A percentile compares a stretch with the other conserved stretches of the same genome.
phyloP scores from a whole-genome alignment of 179 eudicot species.

The Spinacia oleracea region DNA sequence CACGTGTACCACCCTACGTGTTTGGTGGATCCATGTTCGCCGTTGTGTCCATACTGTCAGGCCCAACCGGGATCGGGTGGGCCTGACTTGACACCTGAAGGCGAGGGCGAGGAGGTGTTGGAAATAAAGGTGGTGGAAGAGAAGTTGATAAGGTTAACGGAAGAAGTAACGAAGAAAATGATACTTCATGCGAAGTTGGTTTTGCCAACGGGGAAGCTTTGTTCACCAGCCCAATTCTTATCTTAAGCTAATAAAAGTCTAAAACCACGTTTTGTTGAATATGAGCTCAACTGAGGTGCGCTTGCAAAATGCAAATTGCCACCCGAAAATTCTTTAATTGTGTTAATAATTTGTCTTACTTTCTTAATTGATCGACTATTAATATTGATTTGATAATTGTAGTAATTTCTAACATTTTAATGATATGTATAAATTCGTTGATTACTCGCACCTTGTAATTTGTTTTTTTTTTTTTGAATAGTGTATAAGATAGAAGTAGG shows the following conservation, averaged over 20 bases:
- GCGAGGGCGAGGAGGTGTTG: slow-evolving; percentile 20
- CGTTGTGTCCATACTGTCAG: slow-evolving; percentile 51
- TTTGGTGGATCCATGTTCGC: slow-evolving; percentile 45
- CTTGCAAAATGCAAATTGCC: background rate
- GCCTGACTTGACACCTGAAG: background rate
- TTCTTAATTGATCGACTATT: too few species aligned
- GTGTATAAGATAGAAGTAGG: too few species aligned
- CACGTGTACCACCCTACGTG: slow-evolving; percentile 73
- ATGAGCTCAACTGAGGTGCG: background rate
- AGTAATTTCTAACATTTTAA: too few species aligned
- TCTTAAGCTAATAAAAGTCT: too few species aligned
- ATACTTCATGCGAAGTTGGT: slow-evolving; percentile 23
- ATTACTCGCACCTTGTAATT: too few species aligned
- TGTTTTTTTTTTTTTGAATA: too few species aligned
- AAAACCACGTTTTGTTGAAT: background rate
- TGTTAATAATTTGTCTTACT: background rate
- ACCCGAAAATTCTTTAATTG: background rate
- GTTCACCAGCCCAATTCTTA: slow-evolving; percentile 7
- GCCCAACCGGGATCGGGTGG: background rate
- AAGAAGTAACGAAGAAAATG: slow-evolving; percentile 24
- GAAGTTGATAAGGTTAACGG: slow-evolving; percentile 14
- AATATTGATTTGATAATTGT: too few species aligned
- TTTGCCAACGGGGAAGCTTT: slow-evolving; percentile 17
- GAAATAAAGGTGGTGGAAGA: slow-evolving; percentile 35
- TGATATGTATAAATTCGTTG: too few species aligned